Base-by-base conservation (phyloP, 495 filamentous ascomycete species). In the Penicillium turbatum region DNA sequence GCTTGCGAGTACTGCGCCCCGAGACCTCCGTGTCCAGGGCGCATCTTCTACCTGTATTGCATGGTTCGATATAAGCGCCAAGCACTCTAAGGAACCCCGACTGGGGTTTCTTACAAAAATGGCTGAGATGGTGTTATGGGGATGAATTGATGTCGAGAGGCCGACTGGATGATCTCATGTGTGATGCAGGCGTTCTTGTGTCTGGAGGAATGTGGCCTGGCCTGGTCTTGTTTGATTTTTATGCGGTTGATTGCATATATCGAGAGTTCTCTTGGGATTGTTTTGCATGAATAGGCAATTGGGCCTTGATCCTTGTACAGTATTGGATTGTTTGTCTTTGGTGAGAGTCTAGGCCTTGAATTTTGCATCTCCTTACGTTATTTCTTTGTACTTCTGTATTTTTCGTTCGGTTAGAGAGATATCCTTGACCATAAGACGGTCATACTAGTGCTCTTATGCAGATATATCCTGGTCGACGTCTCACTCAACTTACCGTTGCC, bases 131-230 rank as follows among this genome's bases (percentile, higher is more conserved):
- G 27, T 29, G 17, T 44, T 42, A 15, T 17, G 15, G 11, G n/a
- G 15, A 39, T 39, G 42, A 15, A 40, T 34, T 24, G 47, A 38
- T 51, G 29, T 39, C 3, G 48, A 51, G 48, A 19, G 24, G 11
- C 6, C 30, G 29, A 24, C 15, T 51, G 38, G 17, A 51, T 34
- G 49, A 43, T 51, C 38, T 51, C 49, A 43, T 31, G 39, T 31
- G 48, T 42, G 30, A 51, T 35, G 37, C 10, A 34, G 48, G 21
- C 38, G 38, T 41, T 40, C 11, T 49, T 30, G 7, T 44, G n/a
- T 30, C 9, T 30, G 41, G 41, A 44, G 26, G 15, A 17, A 16
- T 16, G 6, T 43, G 41, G 15, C n/a, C 15, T 30, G 26, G 35
- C n/a, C 34, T 19, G 35, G 15, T 13, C 29, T 31, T 30, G 13